Evolutionary conservation across 768 basidiomycete species (phyloP), one percentile per base, ranked within the genome.

Genomic region (Tubosaeta sp.): DNA sequence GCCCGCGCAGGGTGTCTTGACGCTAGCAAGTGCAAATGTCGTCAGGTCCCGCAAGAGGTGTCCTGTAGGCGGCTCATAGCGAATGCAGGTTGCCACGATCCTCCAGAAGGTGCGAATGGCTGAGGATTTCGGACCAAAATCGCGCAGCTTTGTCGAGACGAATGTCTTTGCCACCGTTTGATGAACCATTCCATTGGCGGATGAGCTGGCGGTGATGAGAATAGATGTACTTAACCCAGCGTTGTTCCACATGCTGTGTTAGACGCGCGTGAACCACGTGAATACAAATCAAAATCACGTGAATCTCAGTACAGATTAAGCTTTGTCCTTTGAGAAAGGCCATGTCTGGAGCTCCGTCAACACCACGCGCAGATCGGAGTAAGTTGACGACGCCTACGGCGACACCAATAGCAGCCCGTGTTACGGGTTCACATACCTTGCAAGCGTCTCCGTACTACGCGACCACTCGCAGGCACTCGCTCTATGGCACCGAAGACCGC

Each of bases 401-500:
- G 16, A 87, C 86, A 13, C 84, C 85, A 34, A 79, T 81, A 39
- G 73, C 79, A 6, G 58, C 79, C 6, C 82, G 84, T 19, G 66
- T 83, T 9, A 63, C 76, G 17, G 68, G 73, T 4, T 71, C 72
- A 13, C 76, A 71, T 57, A 61, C 72, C n/a, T 70, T 85, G 9
- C 84, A 88, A 54, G 69, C 86, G 2, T 91, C 91, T 16, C 91
- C 91, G 0, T 89, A 92, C 59, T 93, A 93, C 66, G 70, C 84
- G 11, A 91, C 90, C 10, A 89, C 88, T 1, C 77, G 92, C 43
- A 77, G 93, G 50, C 95, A 97, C 66, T 95, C 94, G 1, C 73
- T 98, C 8, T 99, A 99, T 71, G 97, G 97, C 26, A 92, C 90
- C 7, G 97, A 99, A 65, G 97, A 98, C 71, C 80, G 95, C 43